Evolutionary conservation across 768 basidiomycete genomes (phyloP), one percentile per base, ranked within the genome.

Genomic region (Leucogyrophana mollusca): DNA sequence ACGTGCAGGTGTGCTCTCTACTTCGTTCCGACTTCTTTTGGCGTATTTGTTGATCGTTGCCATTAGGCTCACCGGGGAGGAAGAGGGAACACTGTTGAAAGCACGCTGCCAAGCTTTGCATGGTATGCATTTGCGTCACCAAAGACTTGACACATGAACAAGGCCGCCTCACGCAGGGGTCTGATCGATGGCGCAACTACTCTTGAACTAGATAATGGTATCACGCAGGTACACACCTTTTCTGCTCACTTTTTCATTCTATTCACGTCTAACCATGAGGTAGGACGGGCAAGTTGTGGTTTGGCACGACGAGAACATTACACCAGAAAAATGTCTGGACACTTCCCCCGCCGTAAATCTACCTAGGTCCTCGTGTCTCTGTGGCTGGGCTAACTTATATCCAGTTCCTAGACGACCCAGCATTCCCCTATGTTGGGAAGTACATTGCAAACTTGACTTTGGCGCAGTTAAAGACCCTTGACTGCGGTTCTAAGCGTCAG

Each of bases 251-350:
- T 36, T 33, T 25, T 24, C 5, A 33, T 40, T n/a, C n/a, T n/a
- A n/a, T n/a, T n/a, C n/a, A n/a, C 25, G 43, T 22, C 50, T 57
- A 38, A 45, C 53, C 53, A 27, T 16, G 16, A 16, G 47, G 27
- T 32, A 88, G 86, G 90, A 92, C 59, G 87, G 85, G 10, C 74
- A 76, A 39, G 82, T 86, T 13, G 72, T 92, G 34, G 85, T 91
- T 11, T 90, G 85, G 85, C 89, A 92, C 55, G 89, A 92, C 64
- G 80, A 83, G 62, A 67, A 69, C 34, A 85, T 92, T 50, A 60
- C 65, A 3, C 53, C 77, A 3, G 71, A 70, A 25, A 92, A 90
- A 61, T 90, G 89, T 61, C 54, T 58, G 18, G 89, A 91, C 60
- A 90, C 87, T 2, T 55, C 50, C 13, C 84, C 88, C 37, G 80